phyloP scores from a whole-genome alignment of 108 stramenopile species.

The Nitzschia sp. region DNA sequence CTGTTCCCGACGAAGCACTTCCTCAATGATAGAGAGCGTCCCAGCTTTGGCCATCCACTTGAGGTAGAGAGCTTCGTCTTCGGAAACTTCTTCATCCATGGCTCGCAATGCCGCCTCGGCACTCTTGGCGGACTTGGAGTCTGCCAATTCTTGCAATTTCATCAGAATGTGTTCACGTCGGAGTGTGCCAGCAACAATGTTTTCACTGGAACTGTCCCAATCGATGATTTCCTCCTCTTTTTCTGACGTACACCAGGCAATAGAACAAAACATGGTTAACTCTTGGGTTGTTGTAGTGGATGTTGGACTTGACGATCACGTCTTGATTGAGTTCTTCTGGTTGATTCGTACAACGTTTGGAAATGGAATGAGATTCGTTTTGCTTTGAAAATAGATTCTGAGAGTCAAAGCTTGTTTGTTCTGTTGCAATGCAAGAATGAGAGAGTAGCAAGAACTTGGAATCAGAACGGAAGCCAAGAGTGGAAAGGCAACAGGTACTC shows the following conservation, averaged over 20 bases:
- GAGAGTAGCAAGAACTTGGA: too few species aligned
- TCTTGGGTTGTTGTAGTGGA: neutral
- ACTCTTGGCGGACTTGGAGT: conserved; percentile 20
- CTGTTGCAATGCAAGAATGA: too few species aligned
- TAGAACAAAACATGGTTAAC: neutral
- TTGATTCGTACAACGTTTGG: too few species aligned
- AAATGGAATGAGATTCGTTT: too few species aligned
- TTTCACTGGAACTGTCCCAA: conserved; percentile 21
- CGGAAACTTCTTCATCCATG: conserved; percentile 20
- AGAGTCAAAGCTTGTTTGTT: too few species aligned
- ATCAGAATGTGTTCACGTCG: conserved; percentile 32
- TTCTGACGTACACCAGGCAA: conserved; percentile 8
- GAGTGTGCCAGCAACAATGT: conserved; percentile 28
- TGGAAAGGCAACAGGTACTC: too few species aligned
- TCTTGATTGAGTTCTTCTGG: neutral
- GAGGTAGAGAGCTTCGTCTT: conserved; percentile 14
- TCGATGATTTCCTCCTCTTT: conserved; percentile 19
- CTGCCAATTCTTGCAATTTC: conserved; percentile 38
- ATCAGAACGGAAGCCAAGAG: too few species aligned
- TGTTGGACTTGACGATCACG: neutral
- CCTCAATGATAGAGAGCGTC: conserved; percentile 15
- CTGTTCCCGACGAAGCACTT: conserved; percentile 12
- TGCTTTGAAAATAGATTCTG: too few species aligned
- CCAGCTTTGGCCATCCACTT: conserved; percentile 29
- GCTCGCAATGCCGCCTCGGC: conserved; percentile 21